Conservation (phyloP, 495 filamentous ascomycete species). For the Aspergillus diversus region DNA sequence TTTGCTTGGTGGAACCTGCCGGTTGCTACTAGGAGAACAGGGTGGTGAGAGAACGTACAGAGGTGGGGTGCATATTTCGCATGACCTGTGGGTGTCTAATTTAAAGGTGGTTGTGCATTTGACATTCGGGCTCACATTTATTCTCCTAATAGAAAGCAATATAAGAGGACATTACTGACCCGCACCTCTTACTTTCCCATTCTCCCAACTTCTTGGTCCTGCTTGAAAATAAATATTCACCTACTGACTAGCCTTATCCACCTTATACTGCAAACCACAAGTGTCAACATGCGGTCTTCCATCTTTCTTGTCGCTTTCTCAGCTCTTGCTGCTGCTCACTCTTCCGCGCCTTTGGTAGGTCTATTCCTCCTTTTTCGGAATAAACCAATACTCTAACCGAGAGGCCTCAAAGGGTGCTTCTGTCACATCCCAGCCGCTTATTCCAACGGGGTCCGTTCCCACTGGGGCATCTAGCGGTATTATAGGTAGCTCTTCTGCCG, state of each 20-base stretch:
- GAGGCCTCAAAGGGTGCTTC: not conserved
- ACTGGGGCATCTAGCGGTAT: constrained; percentile 15
- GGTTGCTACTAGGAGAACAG: constrained; percentile 25
- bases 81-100: constrained; percentile 16
- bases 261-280: constrained; percentile 8
- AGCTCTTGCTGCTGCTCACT: constrained; percentile 43
- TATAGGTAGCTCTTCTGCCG: constrained; percentile 12
- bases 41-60: not conserved
- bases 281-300: constrained; percentile 45
- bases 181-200: constrained; percentile 13
- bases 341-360: constrained; percentile 28
- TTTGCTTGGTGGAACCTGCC: constrained; percentile 21
- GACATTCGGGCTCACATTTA: constrained; percentile 21
- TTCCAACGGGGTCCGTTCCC: constrained; percentile 30
- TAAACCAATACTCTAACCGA: not conserved
- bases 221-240: not conserved
- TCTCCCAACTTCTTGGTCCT: constrained; percentile 10
- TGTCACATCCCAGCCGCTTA: constrained; percentile 26
- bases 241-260: constrained; percentile 9
- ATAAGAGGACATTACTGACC: constrained; percentile 25
- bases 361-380: constrained; percentile 5
- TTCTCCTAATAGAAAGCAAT: constrained; percentile 17
- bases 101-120: constrained; percentile 26
- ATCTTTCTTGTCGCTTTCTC: constrained; percentile 46
- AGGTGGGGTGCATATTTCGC: constrained; percentile 16